Base-by-base conservation (phyloP, 2,329 filamentous ascomycete genomes). In the Cladobotryum protrusum region DNA sequence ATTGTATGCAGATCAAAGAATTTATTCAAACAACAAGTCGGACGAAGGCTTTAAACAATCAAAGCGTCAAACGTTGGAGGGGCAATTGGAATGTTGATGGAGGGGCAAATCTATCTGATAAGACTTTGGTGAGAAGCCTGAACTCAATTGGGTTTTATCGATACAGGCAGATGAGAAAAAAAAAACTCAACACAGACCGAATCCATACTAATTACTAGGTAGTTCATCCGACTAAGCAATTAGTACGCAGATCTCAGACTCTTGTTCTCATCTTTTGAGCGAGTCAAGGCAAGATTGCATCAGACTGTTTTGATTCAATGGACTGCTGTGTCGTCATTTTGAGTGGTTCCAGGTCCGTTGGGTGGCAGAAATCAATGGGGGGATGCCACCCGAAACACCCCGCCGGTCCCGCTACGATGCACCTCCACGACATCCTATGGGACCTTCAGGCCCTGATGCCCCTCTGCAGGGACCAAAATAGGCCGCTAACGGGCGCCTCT, bases 51-150 rank as follows among this genome's bases (percentile, higher is more conserved):
- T 5, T 15, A 35, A n/a, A n/a, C 5, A 37, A 37, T 8, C 6
- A 37, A 13, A 17, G n/a, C 12, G 12, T n/a, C 8, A 14, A 9
- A 50, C 9, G 20, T 24, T 52, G 46, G 46, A 43, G 50, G 32
- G 43, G 34, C 29, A 36, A 47, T 29, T 29, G 48, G 19, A 48
- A 37, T 33, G 45, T 33, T 29, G 33, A 48, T 50, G 48, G 47
- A 55, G 53, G 49, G 51, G 43, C 47, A 43, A 36, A 12, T 19
- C 45, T 24, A 11, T 43, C 19, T 41, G 47, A 44, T 44, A 49
- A 44, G 47, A 49, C 29, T 11, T 5, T 33, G 36, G 14, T 12
- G 29, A 19, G 7, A 44, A 29, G n/a, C n/a, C n/a, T n/a, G n/a
- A n/a, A 35, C 24, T 29, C 24, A 29, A 29, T 29, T 29, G 24